phyloP scores from a whole-genome alignment of 2,329 filamentous ascomycete species.

The Penicillium brevicompactum region DNA sequence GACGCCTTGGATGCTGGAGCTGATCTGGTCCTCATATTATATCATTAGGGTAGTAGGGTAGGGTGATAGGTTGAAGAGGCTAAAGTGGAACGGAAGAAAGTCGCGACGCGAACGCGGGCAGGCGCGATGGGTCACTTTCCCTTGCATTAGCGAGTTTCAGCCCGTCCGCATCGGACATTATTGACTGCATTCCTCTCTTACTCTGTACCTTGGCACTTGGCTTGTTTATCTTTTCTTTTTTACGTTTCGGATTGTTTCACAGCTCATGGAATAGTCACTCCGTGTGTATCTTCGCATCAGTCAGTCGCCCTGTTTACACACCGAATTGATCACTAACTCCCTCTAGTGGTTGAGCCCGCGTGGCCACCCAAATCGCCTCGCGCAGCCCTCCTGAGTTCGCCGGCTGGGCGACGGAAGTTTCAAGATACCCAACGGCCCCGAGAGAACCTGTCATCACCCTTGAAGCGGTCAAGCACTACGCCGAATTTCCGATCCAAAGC shows the following conservation, averaged over 20 bases:
- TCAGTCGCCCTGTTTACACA: neutral
- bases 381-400: slow-evolving; percentile 67
- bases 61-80: neutral
- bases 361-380: slow-evolving; percentile 67
- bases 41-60: neutral
- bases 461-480: slow-evolving; percentile 53
- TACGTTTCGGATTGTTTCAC: neutral
- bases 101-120: slow-evolving; percentile 28
- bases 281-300: slow-evolving; percentile 6
- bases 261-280: slow-evolving; percentile 11
- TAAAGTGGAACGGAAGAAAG: slow-evolving; percentile 17
- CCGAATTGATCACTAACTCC: slow-evolving; percentile 5
- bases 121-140: slow-evolving; percentile 23
- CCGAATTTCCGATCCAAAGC: slow-evolving; percentile 40
- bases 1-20: slow-evolving; percentile 15
- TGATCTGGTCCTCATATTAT: slow-evolving; percentile 33
- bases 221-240: neutral
- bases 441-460: slow-evolving; percentile 70
- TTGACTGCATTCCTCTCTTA: slow-evolving; percentile 1
- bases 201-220: neutral
- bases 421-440: slow-evolving; percentile 67
- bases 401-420: slow-evolving; percentile 75
- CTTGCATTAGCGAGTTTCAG: slow-evolving; percentile 13
- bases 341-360: slow-evolving; percentile 46
- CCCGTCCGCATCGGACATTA: slow-evolving; percentile 3